Base-by-base conservation (phyloP, 2,329 filamentous ascomycete genomes). In the Sarocladium kiliense region DNA sequence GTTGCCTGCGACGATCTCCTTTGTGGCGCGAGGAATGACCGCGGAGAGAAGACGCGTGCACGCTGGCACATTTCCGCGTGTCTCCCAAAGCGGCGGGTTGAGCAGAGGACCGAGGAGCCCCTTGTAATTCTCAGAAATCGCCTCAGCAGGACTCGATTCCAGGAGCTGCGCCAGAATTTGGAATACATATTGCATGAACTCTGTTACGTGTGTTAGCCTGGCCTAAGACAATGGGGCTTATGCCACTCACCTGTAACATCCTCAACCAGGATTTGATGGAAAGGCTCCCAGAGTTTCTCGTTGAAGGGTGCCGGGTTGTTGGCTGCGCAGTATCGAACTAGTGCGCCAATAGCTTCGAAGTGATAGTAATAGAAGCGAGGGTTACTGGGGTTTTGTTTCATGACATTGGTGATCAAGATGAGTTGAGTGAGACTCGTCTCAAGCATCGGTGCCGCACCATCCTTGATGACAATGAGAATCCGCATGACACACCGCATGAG, bases 401-500 rank as follows among this genome's bases (percentile, higher is more conserved):
- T 97, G 62, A 96, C 86, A 64, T 88, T 88, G 50, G 92, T 96
- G 64, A 99, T 97, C 58, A 82, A 87, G 65, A 96, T 85, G 57
- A 99, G 81, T 68, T 95, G 91, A 54, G 84, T 81, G 54, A 97
- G 75, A n/a, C 96, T 84, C 61, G 80, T 82, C 62, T 96, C 90
- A 5, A 87, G 79, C 50, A 94, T 85, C 1, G 85, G 80, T 2
- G 86, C 73, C 14, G 93, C 84, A 26, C 85, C 88, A 49, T 96
- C 92, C 67, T 88, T 89, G 70, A 97, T 88, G 60, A 97, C 92
- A 61, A 99, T 91, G 58, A 99, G 78, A 12, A 99, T 93, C 63
- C 94, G 85, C 94, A 99, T 99, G 56, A 97, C 91, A 65, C 94
- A 99, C 64, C 91, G 89, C 92, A 99, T 97, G 66, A 99, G 71